Evolutionary conservation across 2,329 filamentous ascomycete genomes (phyloP).

Genomic region (Tolypocladium guangdongense): DNA sequence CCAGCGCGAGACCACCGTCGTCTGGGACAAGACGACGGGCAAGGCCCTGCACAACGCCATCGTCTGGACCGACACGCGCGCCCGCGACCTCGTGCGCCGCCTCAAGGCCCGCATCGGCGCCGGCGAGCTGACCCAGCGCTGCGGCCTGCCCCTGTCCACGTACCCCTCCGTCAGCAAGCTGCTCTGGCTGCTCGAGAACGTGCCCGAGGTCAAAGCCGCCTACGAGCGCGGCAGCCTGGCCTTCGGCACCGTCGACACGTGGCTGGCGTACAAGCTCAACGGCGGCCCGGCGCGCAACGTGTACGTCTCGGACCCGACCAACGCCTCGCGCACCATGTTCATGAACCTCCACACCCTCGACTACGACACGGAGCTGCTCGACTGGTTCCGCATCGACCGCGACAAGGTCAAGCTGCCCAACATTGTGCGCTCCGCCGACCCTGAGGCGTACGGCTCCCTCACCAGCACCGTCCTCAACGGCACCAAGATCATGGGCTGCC

Average conservation of each 20-base stretch:
- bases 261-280: slow-evolving; percentile 72
- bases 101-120: slow-evolving; percentile 57
- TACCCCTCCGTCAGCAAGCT: slow-evolving; percentile 74
- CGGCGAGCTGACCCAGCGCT: slow-evolving; percentile 55
- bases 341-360: slow-evolving; percentile 68
- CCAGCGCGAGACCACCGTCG: slow-evolving; percentile 71
- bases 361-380: slow-evolving; percentile 61
- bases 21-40: slow-evolving; percentile 69
- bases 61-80: slow-evolving; percentile 77
- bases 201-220: slow-evolving; percentile 53
- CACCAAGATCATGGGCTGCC: slow-evolving; percentile 61
- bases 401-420: slow-evolving; percentile 63
- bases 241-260: slow-evolving; percentile 73
- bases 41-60: slow-evolving; percentile 72
- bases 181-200: slow-evolving; percentile 63
- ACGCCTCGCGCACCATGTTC: slow-evolving; percentile 81
- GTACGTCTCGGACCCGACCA: slow-evolving; percentile 69
- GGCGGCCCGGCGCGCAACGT: slow-evolving; percentile 54
- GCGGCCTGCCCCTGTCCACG: slow-evolving; percentile 69
- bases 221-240: slow-evolving; percentile 62
- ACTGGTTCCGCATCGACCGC: slow-evolving; percentile 64
- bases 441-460: slow-evolving; percentile 56
- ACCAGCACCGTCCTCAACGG: slow-evolving; percentile 52
- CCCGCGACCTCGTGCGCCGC: slow-evolving; percentile 59
- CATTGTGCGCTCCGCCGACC: slow-evolving; percentile 65